Evolutionary conservation across 768 basidiomycete species (phyloP), one percentile per base, ranked within the genome.

Genomic region (Termitomyces sp.): DNA sequence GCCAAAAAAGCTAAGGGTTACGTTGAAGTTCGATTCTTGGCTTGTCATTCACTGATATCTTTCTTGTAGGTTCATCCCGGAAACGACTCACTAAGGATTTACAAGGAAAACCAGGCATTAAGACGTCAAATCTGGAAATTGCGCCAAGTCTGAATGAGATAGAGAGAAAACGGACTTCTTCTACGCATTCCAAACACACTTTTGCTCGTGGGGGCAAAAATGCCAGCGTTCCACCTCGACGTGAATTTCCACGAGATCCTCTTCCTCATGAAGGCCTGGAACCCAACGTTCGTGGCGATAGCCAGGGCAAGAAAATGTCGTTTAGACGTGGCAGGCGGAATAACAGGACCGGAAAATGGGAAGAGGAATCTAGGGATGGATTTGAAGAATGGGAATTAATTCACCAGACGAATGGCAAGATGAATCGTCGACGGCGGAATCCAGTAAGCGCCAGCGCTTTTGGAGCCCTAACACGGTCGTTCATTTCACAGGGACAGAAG

Each of bases 71-170:
- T 44, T 54, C 60, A 6, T 66, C 63, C 7, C 58, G 63, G 8
- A 61, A 59, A 40, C 59, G 62, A 33, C 50, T 66, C 13, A 60
- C 63, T 22, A 54, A 57, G 24, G 56, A 61, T 35, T 36, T 65
- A 38, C 24, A 38, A n/a, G 16, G 44, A 18, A 58, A 58, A 20
- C 44, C 59, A 40, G 58, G 56, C 40, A 44, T 22, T 24, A 42
- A 35, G 38, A 43, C 53, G 20, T 20, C 55, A 18, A 61, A 61
- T 32, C 50, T 61, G 5, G 56, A 58, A 33, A 58, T 64, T n/a
- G 63, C 63, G 8, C 60, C 63, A 38, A 35, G 24, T 28, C 38
- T 26, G n/a, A 16, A 43, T 28, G 36, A n/a, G 18, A 33, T 9
- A 50, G 14, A 22, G 12, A 4, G 36, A n/a, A 18, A 26, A 52